phyloP scores from a whole-genome alignment of 163 green algal genomes.

The Chlamydomonas reinhardtii region DNA sequence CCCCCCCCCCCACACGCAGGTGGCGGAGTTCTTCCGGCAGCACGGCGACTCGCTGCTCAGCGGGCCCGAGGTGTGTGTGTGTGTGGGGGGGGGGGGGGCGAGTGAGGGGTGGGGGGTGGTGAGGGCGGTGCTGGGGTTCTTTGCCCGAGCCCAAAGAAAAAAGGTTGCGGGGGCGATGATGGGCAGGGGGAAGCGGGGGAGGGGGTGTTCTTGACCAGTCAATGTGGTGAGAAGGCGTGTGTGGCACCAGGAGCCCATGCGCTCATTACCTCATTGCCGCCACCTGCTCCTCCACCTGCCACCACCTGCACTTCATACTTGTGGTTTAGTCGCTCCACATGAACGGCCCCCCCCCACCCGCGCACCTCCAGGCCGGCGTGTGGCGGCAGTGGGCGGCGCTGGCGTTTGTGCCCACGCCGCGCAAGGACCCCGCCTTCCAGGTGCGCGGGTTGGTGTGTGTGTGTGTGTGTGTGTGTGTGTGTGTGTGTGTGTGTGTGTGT shows the following conservation, averaged over 20 bases:
- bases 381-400: conserved; percentile 66
- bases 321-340: no score
- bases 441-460: neutral
- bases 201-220: no score
- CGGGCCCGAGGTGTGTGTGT: conserved; percentile 40
- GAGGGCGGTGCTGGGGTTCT: neutral
- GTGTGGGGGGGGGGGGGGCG: neutral
- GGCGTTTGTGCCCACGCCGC: conserved; percentile 57
- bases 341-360: neutral
- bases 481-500: no score
- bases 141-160: no score
- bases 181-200: no score
- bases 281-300: no score
- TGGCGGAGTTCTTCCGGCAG: conserved; percentile 63
- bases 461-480: no score
- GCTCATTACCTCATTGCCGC: no score
- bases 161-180: no score
- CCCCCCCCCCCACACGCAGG: neutral
- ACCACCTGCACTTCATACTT: no score
- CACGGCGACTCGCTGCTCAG: conserved; percentile 58
- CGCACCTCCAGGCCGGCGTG: conserved; percentile 14
- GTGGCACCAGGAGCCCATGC: no score
- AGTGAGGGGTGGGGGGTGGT: neutral
- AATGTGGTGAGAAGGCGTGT: no score
- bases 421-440: conserved; percentile 58